Evolutionary conservation across 257 asterid species (phyloP), one percentile per base, ranked within the genome.

Genomic region (Eustoma russellianum): DNA sequence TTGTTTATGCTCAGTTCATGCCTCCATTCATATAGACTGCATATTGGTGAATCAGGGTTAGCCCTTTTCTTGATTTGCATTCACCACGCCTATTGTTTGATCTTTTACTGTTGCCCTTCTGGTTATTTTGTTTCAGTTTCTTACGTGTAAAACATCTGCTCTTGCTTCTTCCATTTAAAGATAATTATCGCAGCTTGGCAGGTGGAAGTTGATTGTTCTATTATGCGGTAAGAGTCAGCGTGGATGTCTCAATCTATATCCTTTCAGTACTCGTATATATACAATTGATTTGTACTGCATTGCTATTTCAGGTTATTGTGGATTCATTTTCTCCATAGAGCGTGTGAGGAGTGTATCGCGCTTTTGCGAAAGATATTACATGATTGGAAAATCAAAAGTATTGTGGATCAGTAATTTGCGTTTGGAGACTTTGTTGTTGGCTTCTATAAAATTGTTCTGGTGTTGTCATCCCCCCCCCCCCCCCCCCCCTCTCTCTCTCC

Each of bases 121-220:
- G 30, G 17, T 13, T 48, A 5, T 9, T 53, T 7, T 66, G 8
- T 46, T 33, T 18, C 70, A 74, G 79, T 72, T 74, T 56, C 62
- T 17, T 70, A 40, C 49, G 56, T 65, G 73, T 61, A 72, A 52
- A 67, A 45, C 67, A 70, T 85, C 88, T 69, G 79, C 75, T 78
- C 77, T 61, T 64, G 83, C 86, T 80, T 89, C 93, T 74, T 68
- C 64, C 71, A 69, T 58, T 17, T 59, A 50, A 50, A 68, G 82
- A 70, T 70, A 71, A 74, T 66, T 67, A 59, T 56, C 66, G 77
- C 78, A 75, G 92, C 83, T 76, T 82, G 92, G 70, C 69, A 65
- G 84, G 88, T 79, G 84, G 75, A 79, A 67, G 54, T 72, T 72
- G 70, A 59, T 72, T 79, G 66, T 74, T 76, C 73, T 63, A 72